Evolutionary conservation across 2,329 filamentous ascomycete genomes (phyloP), one percentile per base, ranked within the genome.

Genomic region (Colletotrichum eleusines): DNA sequence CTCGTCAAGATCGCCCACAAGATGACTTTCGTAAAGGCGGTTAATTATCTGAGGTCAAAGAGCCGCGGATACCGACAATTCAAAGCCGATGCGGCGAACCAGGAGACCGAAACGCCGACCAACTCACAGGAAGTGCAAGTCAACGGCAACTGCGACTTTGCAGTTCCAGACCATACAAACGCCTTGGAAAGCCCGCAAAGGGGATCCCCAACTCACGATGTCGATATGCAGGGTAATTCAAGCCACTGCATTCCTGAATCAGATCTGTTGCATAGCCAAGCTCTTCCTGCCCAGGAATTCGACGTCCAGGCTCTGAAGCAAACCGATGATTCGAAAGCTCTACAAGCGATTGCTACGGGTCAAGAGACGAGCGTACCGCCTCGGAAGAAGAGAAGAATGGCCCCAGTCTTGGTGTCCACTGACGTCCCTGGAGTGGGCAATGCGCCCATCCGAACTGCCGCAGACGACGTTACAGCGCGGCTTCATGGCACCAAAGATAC

Each of bases 1-100:
- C 81, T 95, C 65, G 85, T 79, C 48, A 84, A 86, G 5, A 79
- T 90, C 26, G 88, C 87, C 2, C 88, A 91, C 72, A 87, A 89
- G 68, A 82, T 83, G 54, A 86, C 85, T 1, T 78, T 96, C 2
- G 81, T 84, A 18, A 82, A 85, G 70, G 89, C 88, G 12, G 88
- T 95, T 66, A 75, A 60, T 9, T 54, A 71, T 46, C 64, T 76
- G 23, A 74, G 74, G 60, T 62, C 46, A 2, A 69, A 68, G 18
- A 76, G 74, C 53, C 61, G 68, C 4, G 46, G 35, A 23, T 76
- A 76, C 51, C 59, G 59, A 7, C 38, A 63, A 11, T 68, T 69
- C 33, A 74, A 66, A n/a, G 28, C 46, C 18, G 51, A 69, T 6
- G n/a, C 59, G 14, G 44, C 14, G 5, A 50, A 53, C 16, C 33